Base-by-base conservation (phyloP, 73 alveolate species). In the Paramecium sonneborni region DNA sequence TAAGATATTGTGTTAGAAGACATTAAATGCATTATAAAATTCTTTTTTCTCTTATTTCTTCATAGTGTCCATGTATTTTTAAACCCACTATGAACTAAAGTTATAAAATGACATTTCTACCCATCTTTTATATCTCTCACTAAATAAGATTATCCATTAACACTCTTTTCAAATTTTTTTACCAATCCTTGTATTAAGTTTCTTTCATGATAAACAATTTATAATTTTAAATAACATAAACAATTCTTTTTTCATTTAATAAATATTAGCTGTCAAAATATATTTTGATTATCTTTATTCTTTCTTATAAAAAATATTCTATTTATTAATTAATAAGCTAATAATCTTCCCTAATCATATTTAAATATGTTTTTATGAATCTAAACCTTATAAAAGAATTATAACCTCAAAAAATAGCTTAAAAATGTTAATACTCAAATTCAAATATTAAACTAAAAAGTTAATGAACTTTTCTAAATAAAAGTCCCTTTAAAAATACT, bases 141-240 rank as follows among this genome's bases (percentile, higher is more conserved):
- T 32, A 97, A 93, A 87, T 85, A 98, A 37, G 99, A 97, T 84
- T 97, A 96, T 26, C 98, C 99, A 89, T 92, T 96, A 48, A 98
- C 74, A 3, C 99, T 98, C 88, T 97, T 97, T 12, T 98, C 99
- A 43, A 97, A 76, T 24, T 92, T 92, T 55, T 84, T 92, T 21
- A 98, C 37, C 46, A n/a, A n/a, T 95, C 92, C 85, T 92, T 96
- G 57, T 96, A 97, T 26, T 30, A 1, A 11, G 24, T 3, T 5
- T 62, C 5, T 62, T 62, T 18, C 48, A 62, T 62, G 11, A 1
- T 62, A 62, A 30, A 3, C 10, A 24, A 26, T 18, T 52, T n/a
- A 18, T n/a, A 52, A 18, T 18, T 52, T n/a, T 18, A 52, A n/a
- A 18, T 18, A 52, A 52, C 0, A 3, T 8, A 8, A 39, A 39